These are phyloP conservation scores for Teunomyces funiuensis DNA, from an alignment of 805 yeast species.

Conservation along the genomic window DNA sequence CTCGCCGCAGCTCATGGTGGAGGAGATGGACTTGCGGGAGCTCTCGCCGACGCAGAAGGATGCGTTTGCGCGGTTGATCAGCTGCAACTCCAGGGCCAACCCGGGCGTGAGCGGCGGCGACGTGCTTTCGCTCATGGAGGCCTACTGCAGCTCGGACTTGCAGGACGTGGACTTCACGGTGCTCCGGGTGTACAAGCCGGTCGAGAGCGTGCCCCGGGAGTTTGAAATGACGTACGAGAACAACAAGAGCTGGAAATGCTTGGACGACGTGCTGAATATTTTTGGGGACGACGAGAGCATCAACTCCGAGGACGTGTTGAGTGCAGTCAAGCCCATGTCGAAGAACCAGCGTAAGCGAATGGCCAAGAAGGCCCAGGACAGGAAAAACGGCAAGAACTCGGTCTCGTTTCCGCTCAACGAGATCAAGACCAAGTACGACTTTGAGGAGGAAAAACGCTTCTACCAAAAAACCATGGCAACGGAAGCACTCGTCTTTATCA, in stretches of 20 bases:
- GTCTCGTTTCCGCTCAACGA: background rate
- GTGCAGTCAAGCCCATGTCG: slow-evolving; percentile 2
- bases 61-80: slow-evolving; percentile 1
- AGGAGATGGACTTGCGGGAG: background rate
- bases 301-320: slow-evolving; percentile 1
- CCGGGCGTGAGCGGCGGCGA: slow-evolving; percentile 3
- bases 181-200: slow-evolving; percentile 5
- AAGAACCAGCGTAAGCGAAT: slow-evolving; percentile 1
- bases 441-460: slow-evolving; percentile 17
- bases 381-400: background rate
- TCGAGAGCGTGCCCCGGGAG: background rate
- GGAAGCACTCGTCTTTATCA: slow-evolving; percentile 40
- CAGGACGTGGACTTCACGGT: background rate
- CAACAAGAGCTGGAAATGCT: slow-evolving; percentile 3
- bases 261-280: slow-evolving; percentile 3
- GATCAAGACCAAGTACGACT: background rate
- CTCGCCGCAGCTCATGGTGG: slow-evolving; percentile 1
- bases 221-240: slow-evolving; percentile 5
- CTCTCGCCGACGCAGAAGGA: background rate
- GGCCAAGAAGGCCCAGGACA: background rate
- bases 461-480: slow-evolving; percentile 33
- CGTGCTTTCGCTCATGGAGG: slow-evolving; percentile 5
- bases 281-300: background rate
- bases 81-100: slow-evolving; percentile 1
- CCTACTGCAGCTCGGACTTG: background rate